These are phyloP conservation scores for Cryptosporidium bovis DNA, from an alignment of 169 alveolate species.

Conservation along the genomic window DNA sequence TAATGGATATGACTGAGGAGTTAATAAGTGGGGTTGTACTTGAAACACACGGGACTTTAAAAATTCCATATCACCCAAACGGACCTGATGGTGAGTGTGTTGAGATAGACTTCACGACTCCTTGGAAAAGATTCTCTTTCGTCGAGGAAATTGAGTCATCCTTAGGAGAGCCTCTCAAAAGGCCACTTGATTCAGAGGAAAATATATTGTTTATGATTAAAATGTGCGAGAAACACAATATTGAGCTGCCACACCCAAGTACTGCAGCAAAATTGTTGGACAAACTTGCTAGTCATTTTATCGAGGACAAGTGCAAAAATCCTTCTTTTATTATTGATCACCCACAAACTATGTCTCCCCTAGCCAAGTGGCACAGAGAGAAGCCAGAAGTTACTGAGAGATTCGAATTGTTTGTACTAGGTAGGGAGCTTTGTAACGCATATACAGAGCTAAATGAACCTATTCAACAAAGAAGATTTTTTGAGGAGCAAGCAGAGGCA, in stretches of 20 bases:
- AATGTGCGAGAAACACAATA: constrained; percentile 83
- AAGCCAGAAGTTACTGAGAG: constrained; percentile 52
- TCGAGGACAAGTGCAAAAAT: constrained; percentile 91
- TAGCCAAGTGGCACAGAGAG: constrained; percentile 97
- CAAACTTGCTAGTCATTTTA: constrained; percentile 90
- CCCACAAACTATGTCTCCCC: constrained; percentile 99
- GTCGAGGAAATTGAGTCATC: constrained; percentile 87
- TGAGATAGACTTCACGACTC: constrained; percentile 97
- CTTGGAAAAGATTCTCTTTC: constrained; percentile 93
- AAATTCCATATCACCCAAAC: constrained; percentile 94
- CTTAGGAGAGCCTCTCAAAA: constrained; percentile 82
- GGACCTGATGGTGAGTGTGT: constrained; percentile 92
- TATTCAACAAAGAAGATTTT: constrained; percentile 92
- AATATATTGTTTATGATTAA: constrained; percentile 83
- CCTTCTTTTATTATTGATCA: constrained; percentile 97
- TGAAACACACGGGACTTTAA: constrained; percentile 92
- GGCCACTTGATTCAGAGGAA: constrained; percentile 82
- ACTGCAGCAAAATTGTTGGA: constrained; percentile 92
- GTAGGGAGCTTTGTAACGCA: constrained; percentile 97
- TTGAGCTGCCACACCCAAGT: constrained; percentile 87
- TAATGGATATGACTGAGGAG: constrained; percentile 97
- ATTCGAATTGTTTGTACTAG: constrained; percentile 96
- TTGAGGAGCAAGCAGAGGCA: constrained; percentile 91
- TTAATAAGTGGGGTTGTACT: constrained; percentile 88
- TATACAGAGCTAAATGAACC: constrained; percentile 99